Evolutionary conservation across 805 yeast genomes (phyloP), one percentile per base, ranked within the genome.

Genomic region (Zygosaccharomyces gambellarensis): DNA sequence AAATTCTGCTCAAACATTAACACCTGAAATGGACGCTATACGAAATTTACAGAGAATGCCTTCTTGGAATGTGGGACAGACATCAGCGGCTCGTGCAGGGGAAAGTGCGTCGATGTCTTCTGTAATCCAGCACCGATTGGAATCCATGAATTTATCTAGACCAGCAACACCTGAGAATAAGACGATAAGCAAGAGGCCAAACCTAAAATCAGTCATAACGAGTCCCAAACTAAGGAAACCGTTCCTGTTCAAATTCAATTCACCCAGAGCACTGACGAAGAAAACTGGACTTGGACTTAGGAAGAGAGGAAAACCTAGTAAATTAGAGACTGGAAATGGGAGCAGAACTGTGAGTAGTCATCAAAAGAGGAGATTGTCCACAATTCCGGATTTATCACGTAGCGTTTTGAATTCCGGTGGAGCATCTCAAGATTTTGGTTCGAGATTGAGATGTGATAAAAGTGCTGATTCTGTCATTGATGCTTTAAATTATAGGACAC

Each of bases 1-100:
- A 47, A 54, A 59, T 42, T 67, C 71, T 1, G 58, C 67, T 2
- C 70, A 66, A 46, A 68, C 71, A 0, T 39, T 68, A 19, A 65
- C 67, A 1, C 65, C 71, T 12, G 61, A 58, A 23, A 51, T 59
- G 53, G 69, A 62, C 14, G 43, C 53, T 34, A 30, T 53, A 6
- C 52, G 49, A 19, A 45, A 32, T 12, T 21, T 48, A 17, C 51
- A 45, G 14, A 39, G 22, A 11, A 14, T 30, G 5, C 49, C 47
- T n/a, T 14, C 32, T 17, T 51, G 52, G 52, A 39, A 34, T 34
- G 17, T 46, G n/a, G 39, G 41, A 10, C 45, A 48, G 29, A n/a
- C 38, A 9, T 30, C 50, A 25, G 30, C 39, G n/a, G 48, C 49
- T 3, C 49, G 12, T 5, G 43, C 52, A 11, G 46, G 55, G 9